Evolutionary conservation across 1,284 basidiomycete species (phyloP).

Genomic region (Ganoderma lingzhi): DNA sequence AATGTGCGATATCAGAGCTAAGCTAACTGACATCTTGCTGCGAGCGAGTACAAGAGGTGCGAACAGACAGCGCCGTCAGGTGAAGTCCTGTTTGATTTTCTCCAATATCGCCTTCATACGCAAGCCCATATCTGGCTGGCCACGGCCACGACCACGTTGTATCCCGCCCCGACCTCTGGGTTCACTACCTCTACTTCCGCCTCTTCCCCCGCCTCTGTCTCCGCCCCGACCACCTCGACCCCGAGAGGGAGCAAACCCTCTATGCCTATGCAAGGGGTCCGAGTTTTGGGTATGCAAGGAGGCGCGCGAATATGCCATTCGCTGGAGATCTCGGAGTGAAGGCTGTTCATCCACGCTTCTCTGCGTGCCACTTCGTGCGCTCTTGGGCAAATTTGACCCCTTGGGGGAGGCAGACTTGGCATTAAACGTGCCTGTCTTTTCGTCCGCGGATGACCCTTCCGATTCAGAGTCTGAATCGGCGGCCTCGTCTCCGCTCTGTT

Average conservation of each 20-base stretch:
- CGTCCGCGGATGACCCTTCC: conserved; percentile 25
- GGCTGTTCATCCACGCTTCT: conserved; percentile 21
- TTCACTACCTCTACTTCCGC: conserved; percentile 19
- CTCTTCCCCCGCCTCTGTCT: conserved; percentile 15
- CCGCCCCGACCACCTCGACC: conserved; percentile 31
- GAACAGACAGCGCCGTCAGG: conserved; percentile 38
- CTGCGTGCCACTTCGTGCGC: not conserved
- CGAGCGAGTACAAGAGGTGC: not conserved
- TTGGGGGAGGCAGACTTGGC: conserved; percentile 7
- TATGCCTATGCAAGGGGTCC: conserved; percentile 48
- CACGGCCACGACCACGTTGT: conserved; percentile 39
- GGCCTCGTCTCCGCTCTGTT: conserved; percentile 33
- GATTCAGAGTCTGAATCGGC: not conserved
- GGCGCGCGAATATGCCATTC: conserved; percentile 65
- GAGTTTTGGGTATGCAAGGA: conserved; percentile 66
- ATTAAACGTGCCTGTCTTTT: not conserved
- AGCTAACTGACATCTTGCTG: not conserved
- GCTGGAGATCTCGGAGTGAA: conserved; percentile 62
- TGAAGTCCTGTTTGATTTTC: conserved; percentile 70
- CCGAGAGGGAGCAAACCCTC: conserved; percentile 22
- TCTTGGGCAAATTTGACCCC: conserved; percentile 15
- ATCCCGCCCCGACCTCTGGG: conserved; percentile 26
- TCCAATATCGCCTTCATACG: conserved; percentile 83
- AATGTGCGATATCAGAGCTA: not conserved
- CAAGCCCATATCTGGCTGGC: conserved; percentile 81